phyloP scores from a whole-genome alignment of 2,329 filamentous ascomycete genomes.

The Ophiostoma sp. region DNA sequence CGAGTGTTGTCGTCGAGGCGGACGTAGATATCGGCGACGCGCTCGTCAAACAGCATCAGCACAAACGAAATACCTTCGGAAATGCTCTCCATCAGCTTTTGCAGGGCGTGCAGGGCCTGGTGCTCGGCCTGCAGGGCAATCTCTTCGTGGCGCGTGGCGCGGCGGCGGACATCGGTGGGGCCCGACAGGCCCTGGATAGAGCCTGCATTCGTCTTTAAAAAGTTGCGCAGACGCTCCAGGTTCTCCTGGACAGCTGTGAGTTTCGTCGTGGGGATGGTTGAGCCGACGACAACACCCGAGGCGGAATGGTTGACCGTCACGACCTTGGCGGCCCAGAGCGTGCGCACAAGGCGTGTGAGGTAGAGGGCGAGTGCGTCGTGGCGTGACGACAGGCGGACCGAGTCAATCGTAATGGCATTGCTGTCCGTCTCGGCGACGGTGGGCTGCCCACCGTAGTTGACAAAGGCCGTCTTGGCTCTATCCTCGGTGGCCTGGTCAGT shows the following conservation, averaged over 20 bases:
- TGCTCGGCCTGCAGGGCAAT: conserved; percentile 92
- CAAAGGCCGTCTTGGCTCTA: conserved; percentile 80
- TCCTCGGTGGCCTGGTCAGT: conserved; percentile 86
- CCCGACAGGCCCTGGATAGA: conserved; percentile 95
- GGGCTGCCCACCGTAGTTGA: conserved; percentile 88
- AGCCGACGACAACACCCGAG: conserved; percentile 63
- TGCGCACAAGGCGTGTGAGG: conserved; percentile 81
- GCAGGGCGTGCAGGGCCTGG: conserved; percentile 81
- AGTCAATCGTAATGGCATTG: conserved; percentile 71
- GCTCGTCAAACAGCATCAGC: conserved; percentile 90
- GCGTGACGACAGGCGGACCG: conserved; percentile 81
- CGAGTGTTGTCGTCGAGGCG: conserved; percentile 70
- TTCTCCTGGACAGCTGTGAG: conserved; percentile 77
- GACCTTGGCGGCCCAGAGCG: conserved; percentile 81
- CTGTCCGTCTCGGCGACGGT: conserved; percentile 77
- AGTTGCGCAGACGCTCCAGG: conserved; percentile 74
- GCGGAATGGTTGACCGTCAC: conserved; percentile 69
- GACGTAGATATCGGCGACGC: conserved; percentile 81
- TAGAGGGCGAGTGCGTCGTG: conserved; percentile 89
- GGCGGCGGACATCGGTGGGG: conserved; percentile 76
- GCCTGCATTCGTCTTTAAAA: conserved; percentile 81
- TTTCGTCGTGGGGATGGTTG: conserved; percentile 67
- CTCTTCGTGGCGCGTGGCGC: conserved; percentile 84
- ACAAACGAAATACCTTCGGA: conserved; percentile 97
- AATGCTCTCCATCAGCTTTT: conserved; percentile 83